These are phyloP conservation scores for Pseudogymnoascus sp. DNA, from an alignment of 2,329 filamentous ascomycete species.

Conservation along the genomic window DNA sequence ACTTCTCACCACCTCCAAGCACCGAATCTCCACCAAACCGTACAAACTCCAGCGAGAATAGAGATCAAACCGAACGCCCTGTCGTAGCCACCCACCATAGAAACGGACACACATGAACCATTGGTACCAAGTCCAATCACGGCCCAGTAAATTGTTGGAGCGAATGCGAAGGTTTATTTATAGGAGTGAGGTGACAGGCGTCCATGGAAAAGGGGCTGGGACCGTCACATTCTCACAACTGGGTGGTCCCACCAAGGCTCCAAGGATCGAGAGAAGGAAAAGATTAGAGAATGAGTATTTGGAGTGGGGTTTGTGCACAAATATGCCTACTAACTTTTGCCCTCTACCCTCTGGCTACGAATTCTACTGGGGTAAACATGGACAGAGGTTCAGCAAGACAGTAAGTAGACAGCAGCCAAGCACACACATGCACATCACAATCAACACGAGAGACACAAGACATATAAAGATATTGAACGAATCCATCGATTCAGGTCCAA, in stretches of 20 bases:
- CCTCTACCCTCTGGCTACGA: not conserved
- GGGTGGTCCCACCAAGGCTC: too few relatives aligned
- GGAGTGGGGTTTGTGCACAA: not conserved
- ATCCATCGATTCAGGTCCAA: slow-evolving; percentile 7
- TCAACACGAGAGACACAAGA: not conserved
- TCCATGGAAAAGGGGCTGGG: too few relatives aligned
- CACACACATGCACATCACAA: not conserved
- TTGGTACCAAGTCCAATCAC: too few relatives aligned
- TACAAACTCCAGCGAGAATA: too few relatives aligned
- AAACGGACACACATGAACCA: too few relatives aligned
- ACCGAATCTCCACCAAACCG: too few relatives aligned
- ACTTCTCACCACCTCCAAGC: not conserved
- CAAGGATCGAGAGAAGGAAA: not conserved
- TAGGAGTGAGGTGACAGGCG: too few relatives aligned
- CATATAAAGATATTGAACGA: not conserved
- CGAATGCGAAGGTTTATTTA: too few relatives aligned
- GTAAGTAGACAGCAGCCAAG: not conserved
- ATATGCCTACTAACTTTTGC: not conserved
- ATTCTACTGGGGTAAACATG: not conserved
- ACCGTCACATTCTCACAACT: too few relatives aligned
- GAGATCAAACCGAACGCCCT: too few relatives aligned
- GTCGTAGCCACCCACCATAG: too few relatives aligned
- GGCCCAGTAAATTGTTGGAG: too few relatives aligned
- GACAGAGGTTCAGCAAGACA: not conserved
- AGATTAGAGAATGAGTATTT: not conserved